Conservation (phyloP, 2,329 filamentous ascomycete species). For the Aurifilum marmelostoma region DNA sequence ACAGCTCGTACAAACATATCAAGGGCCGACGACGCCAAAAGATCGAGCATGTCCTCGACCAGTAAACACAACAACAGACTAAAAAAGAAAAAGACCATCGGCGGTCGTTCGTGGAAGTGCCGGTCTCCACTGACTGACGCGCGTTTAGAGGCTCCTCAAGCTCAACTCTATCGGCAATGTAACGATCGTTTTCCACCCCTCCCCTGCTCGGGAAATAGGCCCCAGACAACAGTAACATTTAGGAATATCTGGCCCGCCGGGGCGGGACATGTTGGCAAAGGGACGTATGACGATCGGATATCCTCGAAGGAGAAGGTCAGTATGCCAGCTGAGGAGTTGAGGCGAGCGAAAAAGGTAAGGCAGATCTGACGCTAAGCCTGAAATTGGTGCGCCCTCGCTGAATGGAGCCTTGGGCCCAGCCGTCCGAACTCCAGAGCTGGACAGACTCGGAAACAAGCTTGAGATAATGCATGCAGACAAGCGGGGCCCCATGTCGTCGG, state of each 20-base stretch:
- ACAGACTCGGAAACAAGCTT: slow-evolving; percentile 22
- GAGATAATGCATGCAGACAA: slow-evolving; percentile 23
- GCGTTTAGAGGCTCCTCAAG: slow-evolving; percentile 23
- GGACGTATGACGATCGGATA: neutral
- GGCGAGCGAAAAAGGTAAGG: slow-evolving; percentile 23
- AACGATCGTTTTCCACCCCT: neutral
- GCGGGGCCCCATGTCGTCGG: slow-evolving; percentile 15
- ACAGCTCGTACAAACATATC: neutral
- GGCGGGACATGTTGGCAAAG: neutral
- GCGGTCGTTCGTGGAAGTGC: slow-evolving; percentile 24
- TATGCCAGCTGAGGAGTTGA: slow-evolving; percentile 26
- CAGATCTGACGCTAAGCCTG: slow-evolving; percentile 18
- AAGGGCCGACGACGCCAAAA: neutral
- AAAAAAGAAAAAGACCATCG: neutral
- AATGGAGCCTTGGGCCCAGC: neutral
- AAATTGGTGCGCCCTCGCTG: slow-evolving; percentile 11
- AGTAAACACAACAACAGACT: too few relatives aligned
- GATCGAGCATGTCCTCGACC: neutral
- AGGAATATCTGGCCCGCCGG: slow-evolving; percentile 4
- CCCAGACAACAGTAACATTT: neutral
- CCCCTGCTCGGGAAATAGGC: slow-evolving; percentile 4
- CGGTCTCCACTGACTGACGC: slow-evolving; percentile 26
- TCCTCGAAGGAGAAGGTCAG: slow-evolving; percentile 19
- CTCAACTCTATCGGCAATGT: slow-evolving; percentile 12
- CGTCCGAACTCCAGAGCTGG: slow-evolving; percentile 19